phyloP scores from a whole-genome alignment of 2,329 filamentous ascomycete species.

The Gnomoniopsis smithogilvyi region DNA sequence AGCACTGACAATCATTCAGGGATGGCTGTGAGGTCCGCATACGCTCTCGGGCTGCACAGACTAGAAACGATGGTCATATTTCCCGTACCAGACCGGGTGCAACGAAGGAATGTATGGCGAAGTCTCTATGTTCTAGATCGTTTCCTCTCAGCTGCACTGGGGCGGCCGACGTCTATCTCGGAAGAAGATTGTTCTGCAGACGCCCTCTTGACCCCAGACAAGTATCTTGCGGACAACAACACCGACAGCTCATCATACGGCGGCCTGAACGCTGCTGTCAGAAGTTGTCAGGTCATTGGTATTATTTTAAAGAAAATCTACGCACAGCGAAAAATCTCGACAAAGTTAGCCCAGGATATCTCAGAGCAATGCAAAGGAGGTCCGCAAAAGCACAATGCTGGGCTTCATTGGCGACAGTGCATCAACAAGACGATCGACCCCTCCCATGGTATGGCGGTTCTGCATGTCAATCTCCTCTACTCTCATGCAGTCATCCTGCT shows the following conservation, averaged over 20 bases:
- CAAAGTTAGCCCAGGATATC: conserved; percentile 54
- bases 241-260: conserved; percentile 20
- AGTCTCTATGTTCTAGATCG: conserved; percentile 63
- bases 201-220: conserved; percentile 29
- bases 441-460: conserved; percentile 54
- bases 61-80: conserved; percentile 57
- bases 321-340: conserved; percentile 56
- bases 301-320: conserved; percentile 58
- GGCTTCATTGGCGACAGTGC: conserved; percentile 50
- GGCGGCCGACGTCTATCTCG: conserved; percentile 58
- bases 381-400: conserved; percentile 44
- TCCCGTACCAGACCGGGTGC: conserved; percentile 38
- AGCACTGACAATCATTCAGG: conserved; percentile 33
- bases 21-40: conserved; percentile 61
- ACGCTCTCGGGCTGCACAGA: conserved; percentile 60
- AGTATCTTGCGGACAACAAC: conserved; percentile 13
- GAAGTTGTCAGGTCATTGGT: conserved; percentile 56
- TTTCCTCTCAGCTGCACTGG: conserved; percentile 60
- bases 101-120: conserved; percentile 59
- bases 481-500: conserved; percentile 62
- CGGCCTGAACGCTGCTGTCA: conserved; percentile 53
- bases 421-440: conserved; percentile 35
- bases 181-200: conserved; percentile 59
- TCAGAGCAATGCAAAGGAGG: conserved; percentile 50
- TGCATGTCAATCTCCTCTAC: conserved; percentile 61